Conservation (phyloP, 495 filamentous ascomycete genomes). For the Hypoxylon fragiforme region DNA sequence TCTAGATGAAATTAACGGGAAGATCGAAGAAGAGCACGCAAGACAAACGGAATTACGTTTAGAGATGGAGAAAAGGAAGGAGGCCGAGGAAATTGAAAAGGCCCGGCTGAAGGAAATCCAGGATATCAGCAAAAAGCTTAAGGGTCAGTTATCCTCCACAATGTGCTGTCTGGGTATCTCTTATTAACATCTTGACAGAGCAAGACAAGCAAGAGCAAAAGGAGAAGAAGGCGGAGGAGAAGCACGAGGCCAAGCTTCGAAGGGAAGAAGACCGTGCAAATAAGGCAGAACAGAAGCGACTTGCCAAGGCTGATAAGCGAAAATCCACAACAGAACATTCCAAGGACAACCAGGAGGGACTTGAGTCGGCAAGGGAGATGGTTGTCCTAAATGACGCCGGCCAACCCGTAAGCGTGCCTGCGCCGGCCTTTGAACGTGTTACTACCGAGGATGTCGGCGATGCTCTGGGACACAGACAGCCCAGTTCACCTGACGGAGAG, state of each 20-base stretch:
- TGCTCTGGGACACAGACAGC: constrained; percentile 3
- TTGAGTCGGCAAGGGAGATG: constrained; percentile 7
- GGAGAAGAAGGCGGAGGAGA: constrained; percentile 54
- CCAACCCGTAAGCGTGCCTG: constrained; percentile 23
- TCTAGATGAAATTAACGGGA: constrained; percentile 84
- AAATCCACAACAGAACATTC: constrained; percentile 31
- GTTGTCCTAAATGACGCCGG: constrained; percentile 21
- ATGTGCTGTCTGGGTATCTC: neutral
- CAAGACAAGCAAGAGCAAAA: constrained; percentile 57
- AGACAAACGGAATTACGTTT: constrained; percentile 56
- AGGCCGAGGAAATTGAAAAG: constrained; percentile 49
- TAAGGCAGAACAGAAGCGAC: constrained; percentile 53
- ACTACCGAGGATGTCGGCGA: constrained; percentile 5
- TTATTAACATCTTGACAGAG: constrained; percentile 37
- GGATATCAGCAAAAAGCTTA: constrained; percentile 47
- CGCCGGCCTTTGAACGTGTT: constrained; percentile 7
- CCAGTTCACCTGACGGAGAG: constrained; percentile 17
- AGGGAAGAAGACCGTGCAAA: constrained; percentile 57
- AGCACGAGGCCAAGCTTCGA: constrained; percentile 49
- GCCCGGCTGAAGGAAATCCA: constrained; percentile 50
- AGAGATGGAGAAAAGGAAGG: constrained; percentile 53
- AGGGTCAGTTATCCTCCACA: constrained; percentile 37
- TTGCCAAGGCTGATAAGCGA: constrained; percentile 48
- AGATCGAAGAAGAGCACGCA: constrained; percentile 67
- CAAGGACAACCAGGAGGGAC: constrained; percentile 15